Percentiles rank a stretch among this genome's conserved stretches.
phyloP scores from a whole-genome alignment of 176 grass and related monocot genomes.

The Pontederia crassipes region DNA sequence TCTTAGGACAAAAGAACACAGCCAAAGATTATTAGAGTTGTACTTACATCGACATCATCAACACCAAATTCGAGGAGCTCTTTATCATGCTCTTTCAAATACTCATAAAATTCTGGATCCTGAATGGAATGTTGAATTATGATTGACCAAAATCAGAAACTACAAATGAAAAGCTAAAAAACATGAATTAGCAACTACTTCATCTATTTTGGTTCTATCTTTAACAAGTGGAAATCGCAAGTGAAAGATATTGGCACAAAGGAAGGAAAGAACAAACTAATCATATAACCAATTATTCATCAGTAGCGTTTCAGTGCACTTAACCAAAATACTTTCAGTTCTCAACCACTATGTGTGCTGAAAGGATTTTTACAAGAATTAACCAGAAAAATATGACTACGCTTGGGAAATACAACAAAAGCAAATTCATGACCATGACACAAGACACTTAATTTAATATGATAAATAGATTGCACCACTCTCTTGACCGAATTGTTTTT shows the following conservation, averaged over 20 bases:
- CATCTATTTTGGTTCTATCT: neutral
- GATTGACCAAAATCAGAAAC: neutral
- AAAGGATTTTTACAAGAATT: too few relatives aligned
- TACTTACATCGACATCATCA: constrained; percentile 61
- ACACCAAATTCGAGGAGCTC: constrained; percentile 64
- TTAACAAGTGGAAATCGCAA: neutral
- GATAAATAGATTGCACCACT: too few relatives aligned
- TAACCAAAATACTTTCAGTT: too few relatives aligned
- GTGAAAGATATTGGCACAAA: neutral
- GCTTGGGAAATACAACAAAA: too few relatives aligned
- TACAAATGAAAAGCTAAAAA: neutral
- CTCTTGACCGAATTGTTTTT: too few relatives aligned
- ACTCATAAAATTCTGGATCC: constrained; percentile 89
- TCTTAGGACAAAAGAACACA: constrained; percentile 6
- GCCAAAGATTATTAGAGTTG: neutral
- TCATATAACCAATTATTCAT: neutral
- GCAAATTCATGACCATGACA: too few relatives aligned
- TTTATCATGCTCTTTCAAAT: constrained; percentile 66
- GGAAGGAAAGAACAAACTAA: neutral
- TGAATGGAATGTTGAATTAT: constrained; percentile 17
- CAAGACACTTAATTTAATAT: too few relatives aligned
- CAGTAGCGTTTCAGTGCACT: too few relatives aligned
- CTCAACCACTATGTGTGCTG: too few relatives aligned
- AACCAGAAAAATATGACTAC: too few relatives aligned
- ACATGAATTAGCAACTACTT: neutral